A percentile compares a stretch with the other conserved stretches of the same genome.
Conservation (phyloP, 2,329 filamentous ascomycete species). For the Cryphonectria naterciae region DNA sequence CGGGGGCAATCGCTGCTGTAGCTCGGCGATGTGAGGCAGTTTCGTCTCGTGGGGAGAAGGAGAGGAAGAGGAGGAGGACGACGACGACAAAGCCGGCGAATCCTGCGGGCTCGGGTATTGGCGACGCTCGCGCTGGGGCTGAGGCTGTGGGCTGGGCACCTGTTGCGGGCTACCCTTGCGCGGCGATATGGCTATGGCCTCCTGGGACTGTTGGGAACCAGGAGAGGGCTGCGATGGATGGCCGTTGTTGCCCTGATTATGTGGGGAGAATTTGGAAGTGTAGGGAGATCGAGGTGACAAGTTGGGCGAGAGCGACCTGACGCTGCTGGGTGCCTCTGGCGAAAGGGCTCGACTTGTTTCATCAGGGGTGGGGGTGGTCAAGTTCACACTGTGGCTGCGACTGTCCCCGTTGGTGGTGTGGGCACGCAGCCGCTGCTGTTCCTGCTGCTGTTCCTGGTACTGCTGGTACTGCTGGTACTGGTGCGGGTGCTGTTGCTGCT, state of each 20-base stretch:
- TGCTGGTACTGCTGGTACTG: constrained; percentile 4
- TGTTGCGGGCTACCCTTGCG: constrained; percentile 29
- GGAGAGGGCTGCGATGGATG: constrained; percentile 1
- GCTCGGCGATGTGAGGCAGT: constrained; percentile 39
- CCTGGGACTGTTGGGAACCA: constrained; percentile 15
- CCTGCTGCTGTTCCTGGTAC: background rate
- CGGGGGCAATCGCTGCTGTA: constrained; percentile 38
- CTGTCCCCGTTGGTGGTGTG: background rate
- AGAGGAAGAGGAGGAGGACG: background rate
- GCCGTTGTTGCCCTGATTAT: constrained; percentile 33
- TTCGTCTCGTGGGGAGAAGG: constrained; percentile 18
- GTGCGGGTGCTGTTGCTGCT: background rate
- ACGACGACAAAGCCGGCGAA: background rate
- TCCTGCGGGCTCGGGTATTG: constrained; percentile 16
- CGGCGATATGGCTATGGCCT: background rate
- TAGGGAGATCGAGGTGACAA: constrained; percentile 49
- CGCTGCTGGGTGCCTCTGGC: constrained; percentile 30
- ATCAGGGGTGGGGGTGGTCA: constrained; percentile 34
- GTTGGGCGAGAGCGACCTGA: constrained; percentile 49
- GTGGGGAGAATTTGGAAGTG: constrained; percentile 50
- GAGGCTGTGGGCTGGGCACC: constrained; percentile 21
- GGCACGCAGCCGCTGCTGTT: constrained; percentile 7
- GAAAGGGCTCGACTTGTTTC: constrained; percentile 34
- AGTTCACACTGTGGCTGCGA: constrained; percentile 18
- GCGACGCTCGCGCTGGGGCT: constrained; percentile 8